Evolutionary conservation across 257 asterid species (phyloP), one percentile per base, ranked within the genome.

Genomic region (Solanum neorickii): DNA sequence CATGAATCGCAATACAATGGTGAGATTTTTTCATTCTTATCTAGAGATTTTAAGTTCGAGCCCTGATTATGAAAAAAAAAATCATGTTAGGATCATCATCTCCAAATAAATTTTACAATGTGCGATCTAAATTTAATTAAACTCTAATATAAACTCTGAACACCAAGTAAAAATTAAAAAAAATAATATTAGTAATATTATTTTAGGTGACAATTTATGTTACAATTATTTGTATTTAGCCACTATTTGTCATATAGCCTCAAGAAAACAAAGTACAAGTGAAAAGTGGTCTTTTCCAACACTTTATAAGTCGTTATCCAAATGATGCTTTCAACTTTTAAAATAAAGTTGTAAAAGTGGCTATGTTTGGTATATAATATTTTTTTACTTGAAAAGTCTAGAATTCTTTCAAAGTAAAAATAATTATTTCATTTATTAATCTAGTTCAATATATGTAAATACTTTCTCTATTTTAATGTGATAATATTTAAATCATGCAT

Each of bases 1-100:
- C 11, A 7, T 16, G 10, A 1, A 9, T 52, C 18, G 23, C 6
- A 9, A 23, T 52, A 2, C 18, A 52, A 21, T 6, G 4, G 10
- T 52, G n/a, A 7, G 4, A 6, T 0, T 52, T 0, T 16, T 52
- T 52, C 10, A 52, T 0, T 2, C n/a, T 16, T 18, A 52, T 6
- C 4, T 18, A 16, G 4, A 52, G 4, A 18, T 52, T 1, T 52
- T 4, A 1, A 1, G 7, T 52, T 52, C 62, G 10, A 52, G 2
- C 0, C 4, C 1, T 52, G 62, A 0, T 0, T 52, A 52, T 52
- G 2, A 0, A 41, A 52, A 52, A 25, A 52, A 52, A 52, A 5
- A 37, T 52, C 1, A 7, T 52, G 23, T 52, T 52, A 23, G 1
- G 0, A 18, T 3, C 1, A 23, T 7, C 62, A 18, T 9, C 4